Base-by-base conservation (phyloP, 2,329 filamentous ascomycete genomes). In the Fusarium incarnatum region DNA sequence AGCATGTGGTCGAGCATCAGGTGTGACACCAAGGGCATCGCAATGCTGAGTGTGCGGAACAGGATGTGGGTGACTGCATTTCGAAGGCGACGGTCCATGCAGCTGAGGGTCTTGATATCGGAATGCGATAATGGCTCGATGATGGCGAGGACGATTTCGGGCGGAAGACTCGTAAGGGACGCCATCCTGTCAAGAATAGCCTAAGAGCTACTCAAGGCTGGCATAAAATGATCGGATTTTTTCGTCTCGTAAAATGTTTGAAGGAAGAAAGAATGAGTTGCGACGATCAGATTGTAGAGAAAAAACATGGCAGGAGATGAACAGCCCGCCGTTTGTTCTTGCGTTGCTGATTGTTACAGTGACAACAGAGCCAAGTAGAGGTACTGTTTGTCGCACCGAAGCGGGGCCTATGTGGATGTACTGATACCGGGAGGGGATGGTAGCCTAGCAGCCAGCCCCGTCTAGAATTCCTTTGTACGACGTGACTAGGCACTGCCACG, bases 371-470 rank as follows among this genome's bases (percentile, higher is more conserved):
- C 6, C 3, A 37, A 37, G 34, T 37, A n/a, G 34, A n/a, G 10
- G 18, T n/a, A 37, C 34, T n/a, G 10, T 12, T 12, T 4, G 3
- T 2, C 3, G 1, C 6, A 10, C 34, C 0, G 2, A 8, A 7
- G 10, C 2, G 6, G 34, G 1, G 10, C 10, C 18, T 0, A 37
- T 0, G 0, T 12, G 0, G 3, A n/a, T 11, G 34, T 37, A n/a
- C 34, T 18, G 10, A 4, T 37, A 37, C 18, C 6, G 10, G 18
- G 5, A 3, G 2, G 18, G 6, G 34, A 12, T 12, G 18, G 10
- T 37, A n/a, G 34, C 34, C 34, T 37, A 37, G 34, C 34, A 4
- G 18, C 2, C 10, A n/a, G 5, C 10, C 1, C 10, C 34, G 5
- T n/a, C 18, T 37, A 12, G 10, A n/a, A n/a, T 37, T n/a, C 6